Conservation (phyloP, 306 rosid genomes). For the Oemleria cerasiformis region DNA sequence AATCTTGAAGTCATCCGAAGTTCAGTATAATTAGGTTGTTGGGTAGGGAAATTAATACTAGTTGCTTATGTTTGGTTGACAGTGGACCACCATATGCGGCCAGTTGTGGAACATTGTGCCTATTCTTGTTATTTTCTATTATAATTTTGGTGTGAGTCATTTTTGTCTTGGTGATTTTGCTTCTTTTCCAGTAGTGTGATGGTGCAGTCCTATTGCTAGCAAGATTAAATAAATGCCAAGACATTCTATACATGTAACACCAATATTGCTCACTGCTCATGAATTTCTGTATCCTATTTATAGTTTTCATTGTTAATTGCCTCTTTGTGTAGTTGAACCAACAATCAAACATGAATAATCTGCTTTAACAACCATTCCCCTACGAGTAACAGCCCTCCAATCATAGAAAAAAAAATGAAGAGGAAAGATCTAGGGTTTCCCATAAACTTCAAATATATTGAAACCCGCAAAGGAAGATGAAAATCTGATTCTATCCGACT, state of each 20-base stretch:
- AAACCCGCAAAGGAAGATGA: too few species aligned
- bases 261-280: too few species aligned
- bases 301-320: too few species aligned
- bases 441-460: too few species aligned
- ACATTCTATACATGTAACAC: background rate
- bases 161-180: background rate
- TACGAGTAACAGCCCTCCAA: too few species aligned
- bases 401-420: too few species aligned
- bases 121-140: background rate
- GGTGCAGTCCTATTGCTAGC: background rate
- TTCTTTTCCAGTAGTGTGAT: background rate
- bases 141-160: background rate
- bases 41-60: background rate
- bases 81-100: background rate
- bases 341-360: too few species aligned
- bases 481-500: too few species aligned
- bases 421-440: too few species aligned
- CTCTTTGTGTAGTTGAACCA: too few species aligned
- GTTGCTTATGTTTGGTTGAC: background rate
- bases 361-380: too few species aligned
- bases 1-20: background rate
- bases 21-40: background rate
- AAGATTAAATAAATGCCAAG: background rate
- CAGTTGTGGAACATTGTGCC: background rate
- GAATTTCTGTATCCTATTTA: too few species aligned